phyloP scores from a whole-genome alignment of 495 filamentous ascomycete species.

The Xylaria telfairii region DNA sequence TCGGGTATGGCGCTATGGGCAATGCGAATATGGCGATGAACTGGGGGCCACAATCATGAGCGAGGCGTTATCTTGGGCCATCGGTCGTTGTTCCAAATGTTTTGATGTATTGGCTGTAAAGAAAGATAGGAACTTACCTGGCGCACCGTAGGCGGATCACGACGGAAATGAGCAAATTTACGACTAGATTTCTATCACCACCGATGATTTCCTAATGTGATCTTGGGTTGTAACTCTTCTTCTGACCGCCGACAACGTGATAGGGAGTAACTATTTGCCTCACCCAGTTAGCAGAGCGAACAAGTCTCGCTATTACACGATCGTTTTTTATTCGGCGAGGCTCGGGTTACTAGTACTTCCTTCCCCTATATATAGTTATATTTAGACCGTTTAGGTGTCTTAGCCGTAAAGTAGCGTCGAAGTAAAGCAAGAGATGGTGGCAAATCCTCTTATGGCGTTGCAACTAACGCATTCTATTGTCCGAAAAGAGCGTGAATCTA shows the following conservation, averaged over 20 bases:
- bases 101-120: neutral
- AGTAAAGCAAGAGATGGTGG: neutral
- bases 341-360: no score
- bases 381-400: neutral
- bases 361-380: neutral
- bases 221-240: neutral
- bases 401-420: neutral
- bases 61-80: slow-evolving; percentile 16
- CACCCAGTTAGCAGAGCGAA: neutral
- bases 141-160: neutral
- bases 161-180: slow-evolving; percentile 9
- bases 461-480: neutral
- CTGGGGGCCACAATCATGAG: slow-evolving; percentile 31
- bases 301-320: neutral
- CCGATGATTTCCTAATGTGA: neutral
- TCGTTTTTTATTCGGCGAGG: neutral
- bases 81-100: neutral
- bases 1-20: slow-evolving; percentile 31
- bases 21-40: slow-evolving; percentile 30
- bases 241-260: neutral
- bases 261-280: neutral
- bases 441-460: neutral
- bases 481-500: neutral
- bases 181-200: neutral
- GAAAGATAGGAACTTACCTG: neutral